Base-by-base conservation (phyloP, 306 rosid genomes). In the Gastrolobium villosum region DNA sequence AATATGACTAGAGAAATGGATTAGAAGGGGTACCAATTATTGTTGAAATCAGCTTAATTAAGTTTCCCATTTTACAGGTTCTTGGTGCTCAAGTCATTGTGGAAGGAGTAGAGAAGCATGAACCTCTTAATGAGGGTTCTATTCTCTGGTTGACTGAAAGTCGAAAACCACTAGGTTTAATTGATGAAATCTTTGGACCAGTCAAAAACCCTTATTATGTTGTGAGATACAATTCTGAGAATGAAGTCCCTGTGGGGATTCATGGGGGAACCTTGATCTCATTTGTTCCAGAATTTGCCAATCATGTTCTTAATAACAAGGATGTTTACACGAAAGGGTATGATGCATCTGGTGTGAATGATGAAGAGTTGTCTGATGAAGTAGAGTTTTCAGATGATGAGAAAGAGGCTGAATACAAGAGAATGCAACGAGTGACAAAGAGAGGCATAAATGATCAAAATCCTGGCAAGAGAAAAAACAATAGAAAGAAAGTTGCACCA, bases 101-200 rank as follows among this genome's bases (percentile, higher is more conserved):
- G 30, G 98, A 95, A 84, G 98, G 96, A 54, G 75, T 79, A 39
- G 92, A 93, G 87, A 93, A 89, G 86, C 99, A 95, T 78, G 86
- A 60, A 26, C 98, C 98, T 72, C 94, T 95, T 36, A 86, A 75
- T 10, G 99, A 93, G 68, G 99, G 97, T 43, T 93, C 99, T 45
- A 84, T 93, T 83, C 87, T 95, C 65, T 95, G 98, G 99, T 79
- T 93, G 69, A 91, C 98, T 9, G 91, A 89, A 81, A 76, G 83
- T 72, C 79, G 83, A 80, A 82, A 88, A 14, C 96, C 97, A 1
- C 69, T 95, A 57, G 98, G 99, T 56, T 76, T 93, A 62, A 72
- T 95, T 52, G 98, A 95, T 84, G 99, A 95, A 72, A 91, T 95
- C 57, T 95, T 95, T 76, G 99, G 99, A 56, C 99, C 98, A 36